Percentiles rank a stretch among this genome's conserved stretches.
These are phyloP conservation scores for Xylariaceae sp. DNA, from an alignment of 2,329 filamentous ascomycete species.

Conservation along the genomic window DNA sequence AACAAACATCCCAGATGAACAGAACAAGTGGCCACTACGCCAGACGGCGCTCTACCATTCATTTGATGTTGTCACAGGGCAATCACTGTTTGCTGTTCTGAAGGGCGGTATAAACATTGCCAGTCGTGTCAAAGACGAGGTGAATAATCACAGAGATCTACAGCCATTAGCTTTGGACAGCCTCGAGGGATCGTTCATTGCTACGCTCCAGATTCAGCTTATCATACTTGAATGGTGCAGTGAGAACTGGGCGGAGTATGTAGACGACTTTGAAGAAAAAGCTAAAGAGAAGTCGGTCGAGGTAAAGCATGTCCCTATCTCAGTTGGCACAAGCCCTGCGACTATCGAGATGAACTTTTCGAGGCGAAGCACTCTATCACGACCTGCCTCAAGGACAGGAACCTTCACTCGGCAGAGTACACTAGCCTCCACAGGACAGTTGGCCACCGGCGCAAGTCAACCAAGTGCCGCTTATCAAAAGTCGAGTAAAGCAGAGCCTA, in stretches of 20 bases:
- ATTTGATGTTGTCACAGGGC: conserved; percentile 17
- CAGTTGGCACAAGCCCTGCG: conserved; percentile 5
- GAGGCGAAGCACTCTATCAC: background rate
- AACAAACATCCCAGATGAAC: background rate
- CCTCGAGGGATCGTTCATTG: conserved; percentile 15
- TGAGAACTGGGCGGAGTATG: conserved; percentile 18
- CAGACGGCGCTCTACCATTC: conserved; percentile 19
- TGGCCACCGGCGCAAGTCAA: background rate
- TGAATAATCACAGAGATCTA: conserved; percentile 3
- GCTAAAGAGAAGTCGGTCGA: conserved; percentile 3
- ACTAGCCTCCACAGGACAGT: conserved; percentile 1
- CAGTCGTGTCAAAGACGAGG: conserved; percentile 10
- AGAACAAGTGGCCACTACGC: conserved; percentile 17
- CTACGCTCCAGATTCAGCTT: conserved; percentile 13
- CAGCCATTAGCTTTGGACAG: conserved; percentile 7
- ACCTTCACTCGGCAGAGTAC: conserved; percentile 4
- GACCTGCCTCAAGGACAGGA: background rate
- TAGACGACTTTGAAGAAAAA: conserved; percentile 17
- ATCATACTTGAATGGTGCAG: conserved; percentile 20
- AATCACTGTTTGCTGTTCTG: conserved; percentile 18
- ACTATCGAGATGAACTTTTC: conserved; percentile 7
- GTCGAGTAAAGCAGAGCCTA: background rate
- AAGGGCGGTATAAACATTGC: conserved; percentile 18
- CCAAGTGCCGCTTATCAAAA: conserved; percentile 8
- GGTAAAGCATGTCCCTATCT: conserved; percentile 11